A percentile compares a stretch with the other conserved stretches of the same genome.
These are phyloP conservation scores for Przewalskia tangutica DNA, from an alignment of 257 asterid species.

Conservation along the genomic window DNA sequence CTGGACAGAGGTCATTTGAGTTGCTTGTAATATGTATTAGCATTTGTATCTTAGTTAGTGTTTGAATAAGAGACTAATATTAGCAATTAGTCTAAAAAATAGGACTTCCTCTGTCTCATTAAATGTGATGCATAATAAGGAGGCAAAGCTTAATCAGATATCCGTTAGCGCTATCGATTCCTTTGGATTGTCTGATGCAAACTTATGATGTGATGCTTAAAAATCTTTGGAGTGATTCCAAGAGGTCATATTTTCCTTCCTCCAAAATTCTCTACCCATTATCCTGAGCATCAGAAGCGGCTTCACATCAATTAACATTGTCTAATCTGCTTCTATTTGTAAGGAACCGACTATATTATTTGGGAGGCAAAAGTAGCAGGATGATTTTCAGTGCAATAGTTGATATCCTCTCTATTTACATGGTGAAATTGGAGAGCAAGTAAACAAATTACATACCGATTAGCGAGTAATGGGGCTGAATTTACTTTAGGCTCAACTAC, in stretches of 20 bases:
- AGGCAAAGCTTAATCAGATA: neutral
- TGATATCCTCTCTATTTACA: neutral
- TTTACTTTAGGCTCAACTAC: constrained; percentile 48
- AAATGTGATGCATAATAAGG: neutral
- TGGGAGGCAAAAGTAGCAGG: neutral
- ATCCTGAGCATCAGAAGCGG: too few species aligned
- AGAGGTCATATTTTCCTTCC: too few species aligned
- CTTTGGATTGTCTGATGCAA: too few species aligned
- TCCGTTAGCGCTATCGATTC: too few species aligned
- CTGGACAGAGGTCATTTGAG: too few species aligned
- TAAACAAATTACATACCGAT: constrained; percentile 25
- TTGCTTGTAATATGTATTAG: neutral
- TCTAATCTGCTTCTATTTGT: too few species aligned
- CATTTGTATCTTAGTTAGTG: neutral
- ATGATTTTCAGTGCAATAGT: neutral
- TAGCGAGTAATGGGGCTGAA: constrained; percentile 27
- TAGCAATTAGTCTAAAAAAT: neutral
- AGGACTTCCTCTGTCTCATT: neutral
- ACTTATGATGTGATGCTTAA: too few species aligned
- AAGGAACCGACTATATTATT: too few species aligned
- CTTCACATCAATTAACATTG: too few species aligned
- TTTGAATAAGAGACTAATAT: too few species aligned
- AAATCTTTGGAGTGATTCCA: too few species aligned
- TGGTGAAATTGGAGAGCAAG: neutral
- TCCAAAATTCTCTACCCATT: too few species aligned